Base-by-base conservation (phyloP, 2,329 filamentous ascomycete species). In the Capronia coronata region DNA sequence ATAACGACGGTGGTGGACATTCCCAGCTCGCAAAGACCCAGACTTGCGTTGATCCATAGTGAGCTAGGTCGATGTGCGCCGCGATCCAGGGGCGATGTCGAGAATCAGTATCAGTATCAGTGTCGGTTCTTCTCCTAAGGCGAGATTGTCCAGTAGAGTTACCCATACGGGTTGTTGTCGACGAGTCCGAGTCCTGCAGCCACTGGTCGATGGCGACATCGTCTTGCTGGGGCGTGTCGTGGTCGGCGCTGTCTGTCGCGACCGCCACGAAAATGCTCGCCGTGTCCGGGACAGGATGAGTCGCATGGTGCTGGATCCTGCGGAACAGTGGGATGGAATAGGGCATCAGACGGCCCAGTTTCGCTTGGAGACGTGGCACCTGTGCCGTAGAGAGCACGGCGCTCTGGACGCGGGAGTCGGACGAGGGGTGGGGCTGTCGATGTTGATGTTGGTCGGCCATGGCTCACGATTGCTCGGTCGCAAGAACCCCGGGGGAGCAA, bases 21-120 rank as follows among this genome's bases (percentile, higher is more conserved):
- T 72, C 69, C 2, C 70, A 63, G 46, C 65, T 70, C 19, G 67
- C 70, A 49, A 69, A 73, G 14, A 69, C 22, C 59, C 65, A 62
- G 16, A 69, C 60, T 49, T 72, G 69, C n/a, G 69, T 71, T 47
- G 70, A 65, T 10, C 64, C 65, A 22, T 66, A 62, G 14, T 59
- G 55, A 45, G 61, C 61, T 3, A 72, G 60, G 61, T 73, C 68
- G 41, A 71, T 65, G 43, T 66, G 62, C 6, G 67, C 68, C 45
- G 63, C 66, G 32, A 71, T 60, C 70, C 70, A 72, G 2, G 44
- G 47, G 19, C 32, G 42, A 13, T n/a, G n/a, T n/a, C n/a, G n/a
- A n/a, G 39, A 23, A 2, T 38, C 16, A n/a, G 44, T 29, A 13
- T 19, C 13, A 11, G 21, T 9, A 22, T 21, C 16, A 34, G 38